These are phyloP conservation scores for Wickerhamiella brachini DNA, from an alignment of 805 yeast genomes.

Conservation along the genomic window DNA sequence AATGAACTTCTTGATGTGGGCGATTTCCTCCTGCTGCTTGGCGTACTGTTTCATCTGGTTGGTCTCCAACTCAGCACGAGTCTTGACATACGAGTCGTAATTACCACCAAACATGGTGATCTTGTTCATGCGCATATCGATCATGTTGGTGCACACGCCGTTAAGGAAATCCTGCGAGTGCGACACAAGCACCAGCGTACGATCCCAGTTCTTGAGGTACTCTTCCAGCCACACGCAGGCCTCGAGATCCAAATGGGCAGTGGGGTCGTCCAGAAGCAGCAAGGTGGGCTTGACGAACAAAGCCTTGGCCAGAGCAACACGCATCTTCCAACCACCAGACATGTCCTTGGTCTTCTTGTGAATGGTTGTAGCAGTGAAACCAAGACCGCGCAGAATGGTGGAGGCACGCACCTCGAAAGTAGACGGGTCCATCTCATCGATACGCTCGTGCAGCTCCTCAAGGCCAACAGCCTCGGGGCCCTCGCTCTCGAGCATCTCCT, in stretches of 20 bases:
- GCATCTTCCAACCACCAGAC: slow-evolving; percentile 99
- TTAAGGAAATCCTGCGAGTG: slow-evolving; percentile 99
- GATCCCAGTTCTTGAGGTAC: slow-evolving; percentile 86
- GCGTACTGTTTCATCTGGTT: slow-evolving; percentile 95
- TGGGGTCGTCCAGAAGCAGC: slow-evolving; percentile 91
- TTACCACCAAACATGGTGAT: slow-evolving; percentile 87
- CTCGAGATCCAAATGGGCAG: slow-evolving; percentile 97
- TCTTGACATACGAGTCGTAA: slow-evolving; percentile 92
- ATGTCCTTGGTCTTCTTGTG: slow-evolving; percentile 91
- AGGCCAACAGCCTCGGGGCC: slow-evolving; percentile 86
- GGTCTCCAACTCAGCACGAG: slow-evolving; percentile 84
- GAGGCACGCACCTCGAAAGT: slow-evolving; percentile 97
- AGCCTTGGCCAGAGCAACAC: slow-evolving; percentile 97
- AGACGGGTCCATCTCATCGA: slow-evolving; percentile 88
- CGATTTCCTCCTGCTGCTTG: slow-evolving; percentile 98
- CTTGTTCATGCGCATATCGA: slow-evolving; percentile 84
- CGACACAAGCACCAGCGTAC: slow-evolving; percentile 84
- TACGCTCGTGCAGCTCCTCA: slow-evolving; percentile 86
- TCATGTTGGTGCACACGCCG: slow-evolving; percentile 96
- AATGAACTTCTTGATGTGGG: slow-evolving; percentile 94
- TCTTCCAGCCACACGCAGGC: slow-evolving; percentile 99
- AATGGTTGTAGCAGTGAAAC: slow-evolving; percentile 79
- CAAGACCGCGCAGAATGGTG: slow-evolving; percentile 88
- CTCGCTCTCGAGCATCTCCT: slow-evolving; percentile 72
- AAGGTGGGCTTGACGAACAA: slow-evolving; percentile 95